These are phyloP conservation scores for Macrotyloma uniflorum DNA, from an alignment of 306 rosid species.

Conservation along the genomic window DNA sequence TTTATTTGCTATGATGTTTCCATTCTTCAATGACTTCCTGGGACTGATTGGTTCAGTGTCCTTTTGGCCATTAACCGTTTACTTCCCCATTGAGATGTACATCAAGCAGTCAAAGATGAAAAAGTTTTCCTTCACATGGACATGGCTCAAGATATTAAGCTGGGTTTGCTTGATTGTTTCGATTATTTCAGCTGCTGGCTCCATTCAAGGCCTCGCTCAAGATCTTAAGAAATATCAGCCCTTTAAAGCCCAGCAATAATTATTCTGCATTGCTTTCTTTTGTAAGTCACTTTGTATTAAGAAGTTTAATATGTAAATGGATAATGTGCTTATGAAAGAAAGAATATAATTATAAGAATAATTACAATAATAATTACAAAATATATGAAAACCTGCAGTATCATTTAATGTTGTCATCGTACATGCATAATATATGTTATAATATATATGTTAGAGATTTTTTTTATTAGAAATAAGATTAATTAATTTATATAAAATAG, in stretches of 20 bases:
- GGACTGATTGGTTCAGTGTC: slow-evolving; percentile 89
- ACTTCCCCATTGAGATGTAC: slow-evolving; percentile 95
- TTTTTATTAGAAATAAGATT: too few species aligned
- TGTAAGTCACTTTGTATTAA: slow-evolving; percentile 8
- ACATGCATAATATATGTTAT: slow-evolving; percentile 1
- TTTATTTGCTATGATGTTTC: slow-evolving; percentile 84
- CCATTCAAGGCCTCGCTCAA: slow-evolving; percentile 76
- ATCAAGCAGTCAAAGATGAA: slow-evolving; percentile 70
- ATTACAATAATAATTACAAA: slow-evolving; percentile 35
- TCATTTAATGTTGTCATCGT: slow-evolving; percentile 23
- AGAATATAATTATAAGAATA: slow-evolving; percentile 30
- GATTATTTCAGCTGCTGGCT: slow-evolving; percentile 78
- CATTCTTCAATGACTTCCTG: slow-evolving; percentile 93
- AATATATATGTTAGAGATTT: too few species aligned
- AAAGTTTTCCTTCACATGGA: slow-evolving; percentile 79
- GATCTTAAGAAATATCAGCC: slow-evolving; percentile 80
- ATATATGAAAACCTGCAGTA: slow-evolving; percentile 25
- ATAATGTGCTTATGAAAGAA: slow-evolving; percentile 34
- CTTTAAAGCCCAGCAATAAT: slow-evolving; percentile 63
- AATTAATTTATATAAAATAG: too few species aligned
- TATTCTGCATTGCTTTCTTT: slow-evolving; percentile 13
- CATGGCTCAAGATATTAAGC: slow-evolving; percentile 82
- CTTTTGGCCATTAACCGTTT: slow-evolving; percentile 90
- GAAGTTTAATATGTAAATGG: slow-evolving; percentile 30
- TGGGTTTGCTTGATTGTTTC: slow-evolving; percentile 83